Conservation (phyloP, 2,329 filamentous ascomycete species). For the Fusarium nodosum region DNA sequence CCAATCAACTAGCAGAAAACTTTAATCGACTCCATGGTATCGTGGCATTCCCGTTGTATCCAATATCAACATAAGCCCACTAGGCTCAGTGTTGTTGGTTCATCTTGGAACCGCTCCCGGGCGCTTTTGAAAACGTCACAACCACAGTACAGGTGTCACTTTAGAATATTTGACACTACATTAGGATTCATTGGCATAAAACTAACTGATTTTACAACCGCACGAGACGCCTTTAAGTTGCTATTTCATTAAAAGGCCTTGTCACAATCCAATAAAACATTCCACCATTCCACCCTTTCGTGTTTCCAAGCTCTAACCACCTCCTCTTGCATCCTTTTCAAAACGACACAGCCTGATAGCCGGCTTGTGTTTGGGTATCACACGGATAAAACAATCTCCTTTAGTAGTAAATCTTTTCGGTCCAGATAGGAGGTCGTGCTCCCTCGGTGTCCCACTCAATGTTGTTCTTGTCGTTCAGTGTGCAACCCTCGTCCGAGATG, state of each 20-base stretch:
- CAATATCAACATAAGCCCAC: too few species aligned
- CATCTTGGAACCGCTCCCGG: neutral
- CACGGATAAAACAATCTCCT: constrained; percentile 24
- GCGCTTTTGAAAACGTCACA: neutral
- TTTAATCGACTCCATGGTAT: neutral
- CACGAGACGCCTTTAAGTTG: neutral
- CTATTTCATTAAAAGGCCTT: constrained; percentile 6
- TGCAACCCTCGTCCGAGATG: constrained; percentile 80
- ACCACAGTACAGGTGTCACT: too few species aligned
- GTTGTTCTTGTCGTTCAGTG: constrained; percentile 73
- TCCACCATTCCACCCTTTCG: neutral
- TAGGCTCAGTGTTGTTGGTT: neutral
- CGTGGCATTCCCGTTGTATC: neutral
- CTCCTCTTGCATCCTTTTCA: constrained; percentile 3
- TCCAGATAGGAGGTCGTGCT: constrained; percentile 61
- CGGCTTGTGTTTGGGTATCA: constrained; percentile 49
- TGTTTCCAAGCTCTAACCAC: constrained; percentile 8
- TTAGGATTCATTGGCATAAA: constrained; percentile 34
- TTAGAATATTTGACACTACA: constrained; percentile 26
- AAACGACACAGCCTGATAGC: constrained; percentile 45
- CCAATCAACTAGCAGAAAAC: constrained; percentile 41
- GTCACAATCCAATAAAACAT: constrained; percentile 9
- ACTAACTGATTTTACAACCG: constrained; percentile 20
- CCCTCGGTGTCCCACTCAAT: constrained; percentile 59
- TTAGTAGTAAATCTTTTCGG: constrained; percentile 62